Evolutionary conservation across 257 asterid genomes (phyloP).

Genomic region (Nicotiana noctiflora): DNA sequence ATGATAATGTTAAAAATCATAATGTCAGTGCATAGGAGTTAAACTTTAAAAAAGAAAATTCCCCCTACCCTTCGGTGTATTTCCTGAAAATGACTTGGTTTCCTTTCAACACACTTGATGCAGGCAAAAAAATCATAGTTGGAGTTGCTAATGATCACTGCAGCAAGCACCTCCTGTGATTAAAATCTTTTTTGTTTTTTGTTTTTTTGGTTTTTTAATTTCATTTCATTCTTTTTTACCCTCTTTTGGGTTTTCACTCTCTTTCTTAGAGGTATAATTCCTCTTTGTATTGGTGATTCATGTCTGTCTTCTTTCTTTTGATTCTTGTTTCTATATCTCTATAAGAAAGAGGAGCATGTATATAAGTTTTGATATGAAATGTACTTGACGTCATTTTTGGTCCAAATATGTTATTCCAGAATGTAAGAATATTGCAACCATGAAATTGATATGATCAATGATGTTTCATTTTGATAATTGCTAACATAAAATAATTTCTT

Average conservation of each 20-base stretch:
- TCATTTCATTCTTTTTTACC: not conserved
- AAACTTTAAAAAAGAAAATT: not conserved
- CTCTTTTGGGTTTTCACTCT: not conserved
- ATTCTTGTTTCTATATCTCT: not conserved
- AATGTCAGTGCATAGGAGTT: no score
- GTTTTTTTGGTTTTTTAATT: not conserved
- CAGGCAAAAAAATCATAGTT: conserved; percentile 56
- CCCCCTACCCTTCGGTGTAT: not conserved
- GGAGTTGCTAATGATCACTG: conserved; percentile 4
- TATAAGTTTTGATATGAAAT: not conserved
- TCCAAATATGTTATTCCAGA: not conserved
- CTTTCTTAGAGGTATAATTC: not conserved
- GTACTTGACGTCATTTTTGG: not conserved
- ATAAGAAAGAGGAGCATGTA: conserved; percentile 1
- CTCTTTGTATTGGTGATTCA: not conserved
- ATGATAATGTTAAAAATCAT: no score
- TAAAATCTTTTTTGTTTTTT: not conserved
- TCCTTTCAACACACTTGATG: conserved; percentile 18
- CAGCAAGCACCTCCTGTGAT: conserved; percentile 3
- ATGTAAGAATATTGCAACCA: not conserved
- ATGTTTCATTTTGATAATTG: not conserved
- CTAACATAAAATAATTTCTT: no score
- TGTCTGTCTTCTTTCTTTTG: conserved; percentile 3
- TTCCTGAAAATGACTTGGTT: not conserved
- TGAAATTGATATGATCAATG: not conserved